Conservation (phyloP, 306 rosid species). For the Sphenostylis stenocarpa region DNA sequence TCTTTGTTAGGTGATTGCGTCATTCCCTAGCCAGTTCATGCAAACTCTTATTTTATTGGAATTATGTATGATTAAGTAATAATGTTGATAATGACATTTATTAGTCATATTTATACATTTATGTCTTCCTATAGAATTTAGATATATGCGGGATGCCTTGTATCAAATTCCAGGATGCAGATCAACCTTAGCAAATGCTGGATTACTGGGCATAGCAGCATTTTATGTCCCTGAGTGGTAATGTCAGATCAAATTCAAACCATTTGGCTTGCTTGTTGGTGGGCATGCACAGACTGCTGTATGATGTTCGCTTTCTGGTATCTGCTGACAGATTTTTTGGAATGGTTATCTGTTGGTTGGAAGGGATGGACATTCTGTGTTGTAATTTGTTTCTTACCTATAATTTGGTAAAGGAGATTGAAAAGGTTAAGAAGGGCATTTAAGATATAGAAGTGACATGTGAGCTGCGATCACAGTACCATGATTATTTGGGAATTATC, state of each 20-base stretch:
- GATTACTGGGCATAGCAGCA: constrained; percentile 47
- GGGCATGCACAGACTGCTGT: constrained; percentile 40
- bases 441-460: constrained; percentile 32
- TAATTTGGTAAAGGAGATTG: constrained; percentile 34
- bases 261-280: constrained; percentile 44
- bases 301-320: constrained; percentile 31
- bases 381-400: constrained; percentile 15
- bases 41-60: neutral
- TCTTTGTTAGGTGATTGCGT: constrained; percentile 26
- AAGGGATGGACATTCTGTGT: constrained; percentile 24
- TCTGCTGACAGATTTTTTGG: constrained; percentile 34
- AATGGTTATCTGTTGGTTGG: constrained; percentile 25
- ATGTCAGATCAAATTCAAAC: constrained; percentile 45
- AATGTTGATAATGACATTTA: constrained; percentile 33
- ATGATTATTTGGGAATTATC: constrained; percentile 23
- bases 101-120: constrained; percentile 36
- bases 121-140: constrained; percentile 46
- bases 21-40: constrained; percentile 7
- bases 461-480: constrained; percentile 26
- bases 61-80: constrained; percentile 11
- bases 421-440: constrained; percentile 20
- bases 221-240: constrained; percentile 45
- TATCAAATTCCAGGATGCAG: constrained; percentile 75
- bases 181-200: constrained; percentile 55
- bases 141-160: constrained; percentile 65